Conservation (phyloP, 768 basidiomycete species). For the Pisolithus sp. region DNA sequence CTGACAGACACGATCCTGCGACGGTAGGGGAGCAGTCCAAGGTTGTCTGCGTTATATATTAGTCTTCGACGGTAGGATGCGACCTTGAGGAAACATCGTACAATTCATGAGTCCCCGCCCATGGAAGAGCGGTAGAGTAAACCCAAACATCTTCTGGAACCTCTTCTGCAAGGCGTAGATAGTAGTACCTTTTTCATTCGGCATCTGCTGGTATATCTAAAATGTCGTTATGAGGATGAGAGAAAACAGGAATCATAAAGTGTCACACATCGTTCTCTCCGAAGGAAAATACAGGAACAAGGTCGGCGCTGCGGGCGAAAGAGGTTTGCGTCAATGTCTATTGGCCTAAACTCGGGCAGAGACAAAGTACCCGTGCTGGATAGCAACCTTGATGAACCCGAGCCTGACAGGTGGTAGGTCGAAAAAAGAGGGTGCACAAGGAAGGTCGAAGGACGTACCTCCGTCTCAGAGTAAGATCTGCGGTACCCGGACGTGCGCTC, state of each 20-base stretch:
- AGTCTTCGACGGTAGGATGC: not conserved
- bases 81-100: constrained; percentile 31
- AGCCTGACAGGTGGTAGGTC: constrained; percentile 39
- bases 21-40: constrained; percentile 94
- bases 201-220: constrained; percentile 95
- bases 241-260: not conserved
- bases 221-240: constrained; percentile 1
- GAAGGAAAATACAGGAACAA: constrained; percentile 97
- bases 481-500: constrained; percentile 94
- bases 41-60: constrained; percentile 56
- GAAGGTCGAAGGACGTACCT: constrained; percentile 37
- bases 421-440: not conserved
- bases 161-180: constrained; percentile 81
- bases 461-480: constrained; percentile 74
- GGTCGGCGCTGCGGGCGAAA: constrained; percentile 59
- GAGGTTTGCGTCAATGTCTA: not conserved
- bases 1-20: constrained; percentile 93
- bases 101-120: constrained; percentile 94
- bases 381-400: constrained; percentile 93
- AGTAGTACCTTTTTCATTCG: constrained; percentile 88
- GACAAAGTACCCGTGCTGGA: constrained; percentile 68
- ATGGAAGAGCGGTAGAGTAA: constrained; percentile 96
- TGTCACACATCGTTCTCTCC: constrained; percentile 91
- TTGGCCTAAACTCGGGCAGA: not conserved
- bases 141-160: constrained; percentile 90